Conservation (phyloP, 169 alveolate genomes). For the Babesia sp. region DNA sequence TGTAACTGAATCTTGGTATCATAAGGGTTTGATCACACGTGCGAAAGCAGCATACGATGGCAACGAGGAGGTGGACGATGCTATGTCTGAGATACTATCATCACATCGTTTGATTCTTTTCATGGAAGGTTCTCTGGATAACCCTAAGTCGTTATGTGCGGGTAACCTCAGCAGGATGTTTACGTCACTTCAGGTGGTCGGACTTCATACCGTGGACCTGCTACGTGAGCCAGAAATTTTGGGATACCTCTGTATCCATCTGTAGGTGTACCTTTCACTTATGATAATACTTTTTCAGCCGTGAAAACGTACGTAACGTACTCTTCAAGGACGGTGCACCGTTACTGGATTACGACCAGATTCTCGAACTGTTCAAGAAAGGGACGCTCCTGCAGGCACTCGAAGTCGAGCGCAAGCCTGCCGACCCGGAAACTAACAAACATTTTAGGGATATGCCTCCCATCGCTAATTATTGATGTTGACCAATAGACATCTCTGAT, state of each 20-base stretch:
- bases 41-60: constrained; percentile 39
- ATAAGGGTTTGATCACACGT: constrained; percentile 23
- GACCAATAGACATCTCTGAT: neutral
- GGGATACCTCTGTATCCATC: constrained; percentile 59
- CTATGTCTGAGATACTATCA: constrained; percentile 40
- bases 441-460: constrained; percentile 47
- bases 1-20: constrained; percentile 10
- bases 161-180: constrained; percentile 52
- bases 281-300: constrained; percentile 7
- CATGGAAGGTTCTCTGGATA: constrained; percentile 67
- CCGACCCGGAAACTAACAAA: constrained; percentile 20
- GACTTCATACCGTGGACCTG: constrained; percentile 60
- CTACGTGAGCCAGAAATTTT: constrained; percentile 35
- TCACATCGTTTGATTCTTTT: constrained; percentile 41
- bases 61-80: constrained; percentile 41
- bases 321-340: constrained; percentile 59
- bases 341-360: constrained; percentile 53
- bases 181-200: constrained; percentile 42
- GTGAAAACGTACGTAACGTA: constrained; percentile 43
- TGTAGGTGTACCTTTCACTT: constrained; percentile 15
- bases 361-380: constrained; percentile 51
- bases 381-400: constrained; percentile 67
- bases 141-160: constrained; percentile 66
- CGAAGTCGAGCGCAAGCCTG: constrained; percentile 3
- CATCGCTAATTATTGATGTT: constrained; percentile 49